Evolutionary conservation across 495 filamentous ascomycete species (phyloP).

Genomic region (Annulohypoxylon nitens): DNA sequence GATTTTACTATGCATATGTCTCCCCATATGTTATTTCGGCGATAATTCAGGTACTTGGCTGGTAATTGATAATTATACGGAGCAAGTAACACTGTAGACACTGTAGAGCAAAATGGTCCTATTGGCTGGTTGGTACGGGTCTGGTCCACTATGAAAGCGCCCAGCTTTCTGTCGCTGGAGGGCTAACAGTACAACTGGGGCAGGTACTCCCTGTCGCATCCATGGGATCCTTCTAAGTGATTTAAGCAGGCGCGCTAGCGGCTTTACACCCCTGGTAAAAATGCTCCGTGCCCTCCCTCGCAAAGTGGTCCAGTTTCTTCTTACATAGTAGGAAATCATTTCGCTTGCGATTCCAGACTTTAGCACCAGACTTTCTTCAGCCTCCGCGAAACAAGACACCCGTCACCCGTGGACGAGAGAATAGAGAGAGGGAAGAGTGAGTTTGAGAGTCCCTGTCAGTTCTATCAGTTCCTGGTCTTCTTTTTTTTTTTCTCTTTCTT

Average conservation of each 20-base stretch:
- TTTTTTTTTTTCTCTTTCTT: constrained; percentile 21
- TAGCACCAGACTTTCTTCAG: constrained; percentile 51
- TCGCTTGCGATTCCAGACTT: constrained; percentile 62
- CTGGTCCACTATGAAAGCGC: constrained; percentile 32
- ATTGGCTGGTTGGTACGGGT: constrained; percentile 22
- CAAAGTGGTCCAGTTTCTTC: constrained; percentile 57
- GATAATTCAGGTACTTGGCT: constrained; percentile 6
- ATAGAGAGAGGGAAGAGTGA: constrained; percentile 11
- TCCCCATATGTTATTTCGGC: constrained; percentile 32
- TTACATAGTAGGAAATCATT: constrained; percentile 55
- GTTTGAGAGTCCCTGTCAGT: not conserved
- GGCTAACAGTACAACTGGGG: constrained; percentile 35
- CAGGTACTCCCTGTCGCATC: constrained; percentile 28
- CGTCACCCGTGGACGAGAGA: not conserved
- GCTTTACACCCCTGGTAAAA: constrained; percentile 40
- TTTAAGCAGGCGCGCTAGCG: constrained; percentile 43
- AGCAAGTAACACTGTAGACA: not conserved
- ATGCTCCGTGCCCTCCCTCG: constrained; percentile 51
- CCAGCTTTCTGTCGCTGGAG: constrained; percentile 32
- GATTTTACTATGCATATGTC: constrained; percentile 25
- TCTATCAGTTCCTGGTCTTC: not conserved
- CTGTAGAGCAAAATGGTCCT: constrained; percentile 20
- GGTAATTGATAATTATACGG: constrained; percentile 24
- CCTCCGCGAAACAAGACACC: constrained; percentile 43
- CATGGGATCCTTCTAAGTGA: constrained; percentile 27